Percentiles rank a stretch among this genome's conserved stretches.
These are phyloP conservation scores for Metroxylon sagu DNA, from an alignment of 176 grass and related monocot genomes.

Conservation along the genomic window DNA sequence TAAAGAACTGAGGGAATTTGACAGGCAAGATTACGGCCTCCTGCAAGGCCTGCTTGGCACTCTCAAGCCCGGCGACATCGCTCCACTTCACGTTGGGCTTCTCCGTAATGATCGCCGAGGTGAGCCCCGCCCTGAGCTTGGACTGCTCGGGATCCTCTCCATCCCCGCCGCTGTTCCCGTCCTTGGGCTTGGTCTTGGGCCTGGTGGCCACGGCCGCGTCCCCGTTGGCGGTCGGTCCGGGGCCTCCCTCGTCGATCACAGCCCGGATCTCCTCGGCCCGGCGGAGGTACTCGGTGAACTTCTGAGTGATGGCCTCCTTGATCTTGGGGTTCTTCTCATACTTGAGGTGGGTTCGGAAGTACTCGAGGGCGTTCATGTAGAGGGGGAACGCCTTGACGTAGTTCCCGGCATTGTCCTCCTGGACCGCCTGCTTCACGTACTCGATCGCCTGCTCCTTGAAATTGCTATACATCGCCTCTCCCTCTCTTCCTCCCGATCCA, in stretches of 20 bases:
- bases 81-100: constrained; percentile 99
- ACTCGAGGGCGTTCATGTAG: constrained; percentile 99
- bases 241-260: constrained; percentile 81
- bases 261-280: constrained; percentile 98
- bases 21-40: constrained; percentile 52
- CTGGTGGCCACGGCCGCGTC: constrained; percentile 75
- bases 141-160: constrained; percentile 88
- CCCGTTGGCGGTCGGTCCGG: constrained; percentile 43
- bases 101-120: constrained; percentile 91
- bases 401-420: constrained; percentile 97
- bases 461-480: constrained; percentile 79
- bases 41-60: constrained; percentile 95
- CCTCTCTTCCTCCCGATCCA: background rate
- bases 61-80: constrained; percentile 82
- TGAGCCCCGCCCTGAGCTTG: constrained; percentile 74
- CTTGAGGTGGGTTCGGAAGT: constrained; percentile 99
- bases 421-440: constrained; percentile 91
- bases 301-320: constrained; percentile 91
- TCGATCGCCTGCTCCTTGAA: constrained; percentile 99
- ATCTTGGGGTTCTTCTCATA: constrained; percentile 99
- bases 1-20: no score
- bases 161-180: constrained; percentile 47
- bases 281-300: constrained; percentile 97
- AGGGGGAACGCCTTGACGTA: constrained; percentile 95
- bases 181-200: constrained; percentile 91